Evolutionary conservation across 2,329 filamentous ascomycete species (phyloP), one percentile per base, ranked within the genome.

Genomic region (Knufia fluminis): DNA sequence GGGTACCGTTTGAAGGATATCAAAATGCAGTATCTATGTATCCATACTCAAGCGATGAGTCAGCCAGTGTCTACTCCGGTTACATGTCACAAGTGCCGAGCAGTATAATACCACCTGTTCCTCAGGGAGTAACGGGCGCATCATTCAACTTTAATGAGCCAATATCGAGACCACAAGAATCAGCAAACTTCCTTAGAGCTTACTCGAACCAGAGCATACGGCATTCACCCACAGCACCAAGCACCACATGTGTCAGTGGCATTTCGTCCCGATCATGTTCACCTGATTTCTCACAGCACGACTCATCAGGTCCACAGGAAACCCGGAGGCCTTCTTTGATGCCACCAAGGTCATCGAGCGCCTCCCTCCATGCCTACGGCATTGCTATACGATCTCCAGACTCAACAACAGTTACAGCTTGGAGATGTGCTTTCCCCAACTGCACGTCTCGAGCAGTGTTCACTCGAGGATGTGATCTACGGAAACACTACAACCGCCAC

Each of bases 401-500:
- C 19, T 51, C 51, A 8, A 22, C 49, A 14, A 35, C 47, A 12
- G 36, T 48, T 38, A 53, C 53, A 48, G 74, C 70, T 51, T 81
- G 77, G 77, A 74, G 73, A 41, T 82, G 78, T 60, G 73, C 72
- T 3, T 77, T 77, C 58, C 76, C 75, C 1, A 75, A 73, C 12
- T 82, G 78, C 62, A 72, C 75, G n/a, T 80, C 77, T 38, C 71
- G 71, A 52, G 74, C 77, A 2, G 65, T 72, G 1, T 82, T 81
- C 61, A 74, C 72, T 6, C 70, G 78, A 39, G 77, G 76, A 26
- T 82, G 78, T 59, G 78, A 82, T 60, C 66, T 82, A 16, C 70
- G 78, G 23, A 82, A 82, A 59, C 78, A 82, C 59, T 79, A 75
- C 66, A 79, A 80, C 60, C 69, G 78, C 12, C 78, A 82, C 61